phyloP scores from a whole-genome alignment of 495 filamentous ascomycete species.

The Annulohypoxylon maeteangense region DNA sequence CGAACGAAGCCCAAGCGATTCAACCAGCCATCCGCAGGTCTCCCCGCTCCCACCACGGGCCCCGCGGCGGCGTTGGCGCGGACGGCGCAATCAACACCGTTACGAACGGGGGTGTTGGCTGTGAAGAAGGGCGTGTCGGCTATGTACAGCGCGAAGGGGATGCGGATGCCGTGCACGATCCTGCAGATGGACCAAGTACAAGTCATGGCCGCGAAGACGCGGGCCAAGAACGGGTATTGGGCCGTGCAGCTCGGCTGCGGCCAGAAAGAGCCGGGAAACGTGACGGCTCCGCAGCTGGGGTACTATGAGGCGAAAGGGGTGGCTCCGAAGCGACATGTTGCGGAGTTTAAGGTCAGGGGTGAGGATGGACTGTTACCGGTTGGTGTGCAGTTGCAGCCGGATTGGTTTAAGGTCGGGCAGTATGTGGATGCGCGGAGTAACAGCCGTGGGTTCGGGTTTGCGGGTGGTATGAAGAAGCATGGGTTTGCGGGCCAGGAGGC shows the following conservation, averaged over 20 bases:
- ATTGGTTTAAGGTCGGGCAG: conserved; percentile 91
- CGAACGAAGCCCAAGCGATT: conserved; percentile 57
- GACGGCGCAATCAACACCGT: conserved; percentile 77
- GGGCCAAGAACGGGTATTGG: conserved; percentile 83
- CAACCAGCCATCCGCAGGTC: conserved; percentile 61
- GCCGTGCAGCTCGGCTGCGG: conserved; percentile 91
- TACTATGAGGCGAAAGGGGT: conserved; percentile 83
- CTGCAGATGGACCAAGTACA: conserved; percentile 93
- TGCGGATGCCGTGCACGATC: conserved; percentile 86
- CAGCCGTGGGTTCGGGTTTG: conserved; percentile 88
- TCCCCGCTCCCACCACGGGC: conserved; percentile 72
- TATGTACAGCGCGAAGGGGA: conserved; percentile 81
- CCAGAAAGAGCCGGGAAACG: conserved; percentile 77
- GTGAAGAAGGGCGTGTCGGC: conserved; percentile 96
- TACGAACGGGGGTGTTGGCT: conserved; percentile 83
- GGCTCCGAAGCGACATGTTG: conserved; percentile 81
- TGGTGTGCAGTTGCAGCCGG: conserved; percentile 76
- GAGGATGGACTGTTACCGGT: conserved; percentile 75
- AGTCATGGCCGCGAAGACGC: conserved; percentile 85
- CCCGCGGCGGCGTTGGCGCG: conserved; percentile 83
- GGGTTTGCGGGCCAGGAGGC: conserved; percentile 89
- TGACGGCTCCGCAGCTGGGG: conserved; percentile 81
- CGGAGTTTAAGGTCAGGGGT: conserved; percentile 84
- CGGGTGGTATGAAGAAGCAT: conserved; percentile 96
- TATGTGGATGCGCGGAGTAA: conserved; percentile 85